Percentiles rank a stretch among this genome's conserved stretches.
Conservation (phyloP, 495 filamentous ascomycete genomes). For the Penicillium psychrofluorescens region DNA sequence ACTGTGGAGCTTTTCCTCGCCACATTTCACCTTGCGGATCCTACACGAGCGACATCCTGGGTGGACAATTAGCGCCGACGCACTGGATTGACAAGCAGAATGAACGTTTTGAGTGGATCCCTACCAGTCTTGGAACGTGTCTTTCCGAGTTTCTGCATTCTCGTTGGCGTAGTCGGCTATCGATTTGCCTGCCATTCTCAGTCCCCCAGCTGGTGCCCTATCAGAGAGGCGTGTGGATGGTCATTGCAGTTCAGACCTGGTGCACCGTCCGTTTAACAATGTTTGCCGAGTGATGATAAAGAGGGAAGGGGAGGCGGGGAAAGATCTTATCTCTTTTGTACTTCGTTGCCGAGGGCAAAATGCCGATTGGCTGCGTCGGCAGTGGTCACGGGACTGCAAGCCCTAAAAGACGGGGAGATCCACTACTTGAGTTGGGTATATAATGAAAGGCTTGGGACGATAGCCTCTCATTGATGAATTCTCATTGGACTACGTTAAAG, state of each 20-base stretch:
- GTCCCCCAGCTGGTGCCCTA: no score
- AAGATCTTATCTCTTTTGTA: not conserved
- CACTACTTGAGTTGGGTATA: no score
- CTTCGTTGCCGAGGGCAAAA: constrained; percentile 3
- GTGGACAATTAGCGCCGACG: not conserved
- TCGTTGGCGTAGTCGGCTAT: not conserved
- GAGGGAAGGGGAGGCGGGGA: constrained; percentile 1
- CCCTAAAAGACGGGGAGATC: no score
- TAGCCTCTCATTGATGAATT: not conserved
- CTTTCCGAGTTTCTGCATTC: constrained; percentile 21
- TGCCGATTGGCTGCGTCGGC: constrained; percentile 26
- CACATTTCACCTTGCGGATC: constrained; percentile 29
- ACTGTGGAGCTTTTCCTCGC: constrained; percentile 21
- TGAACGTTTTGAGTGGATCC: constrained; percentile 11
- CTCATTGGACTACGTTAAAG: not conserved
- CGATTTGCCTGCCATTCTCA: not conserved
- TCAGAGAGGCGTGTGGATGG: no score
- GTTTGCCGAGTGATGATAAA: not conserved
- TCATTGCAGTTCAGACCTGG: no score
- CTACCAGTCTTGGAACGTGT: constrained; percentile 28
- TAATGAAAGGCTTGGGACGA: no score
- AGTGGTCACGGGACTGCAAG: not conserved
- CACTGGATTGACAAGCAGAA: constrained; percentile 19
- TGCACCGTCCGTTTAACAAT: no score
- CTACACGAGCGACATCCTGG: constrained; percentile 29